A percentile compares a stretch with the other conserved stretches of the same genome.
phyloP scores from a whole-genome alignment of 208 protist species.

The Angomonas ambiguus region DNA sequence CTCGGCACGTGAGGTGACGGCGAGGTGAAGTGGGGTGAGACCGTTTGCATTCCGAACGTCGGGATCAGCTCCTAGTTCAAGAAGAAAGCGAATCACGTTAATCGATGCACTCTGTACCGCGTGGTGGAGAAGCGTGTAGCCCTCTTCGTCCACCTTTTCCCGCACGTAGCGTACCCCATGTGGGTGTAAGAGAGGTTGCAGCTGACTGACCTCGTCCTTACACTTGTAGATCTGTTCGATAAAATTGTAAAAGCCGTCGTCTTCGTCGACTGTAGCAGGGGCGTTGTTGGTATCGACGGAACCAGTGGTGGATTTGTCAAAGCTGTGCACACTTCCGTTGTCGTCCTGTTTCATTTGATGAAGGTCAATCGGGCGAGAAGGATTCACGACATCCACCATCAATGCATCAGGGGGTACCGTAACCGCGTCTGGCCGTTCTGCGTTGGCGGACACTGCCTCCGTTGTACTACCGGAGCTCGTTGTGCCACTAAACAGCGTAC shows the following conservation, averaged over 20 bases:
- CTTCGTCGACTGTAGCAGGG: constrained; percentile 15
- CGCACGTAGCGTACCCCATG: constrained; percentile 17
- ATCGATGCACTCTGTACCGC: constrained; percentile 26
- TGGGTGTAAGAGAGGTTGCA: constrained; percentile 18
- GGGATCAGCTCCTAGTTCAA: constrained; percentile 28
- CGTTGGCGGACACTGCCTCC: too few species aligned
- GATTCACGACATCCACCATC: background rate
- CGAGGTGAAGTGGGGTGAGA: constrained; percentile 39
- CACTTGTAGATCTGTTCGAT: constrained; percentile 20
- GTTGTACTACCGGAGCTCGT: background rate
- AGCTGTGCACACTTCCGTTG: too few species aligned
- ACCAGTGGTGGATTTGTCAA: too few species aligned
- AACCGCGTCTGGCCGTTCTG: background rate
- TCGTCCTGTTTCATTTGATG: background rate
- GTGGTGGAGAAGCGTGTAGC: constrained; percentile 29
- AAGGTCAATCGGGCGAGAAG: background rate
- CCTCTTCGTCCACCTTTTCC: constrained; percentile 18
- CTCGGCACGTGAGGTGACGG: constrained; percentile 14
- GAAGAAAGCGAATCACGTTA: constrained; percentile 21
- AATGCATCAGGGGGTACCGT: background rate
- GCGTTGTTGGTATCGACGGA: too few species aligned
- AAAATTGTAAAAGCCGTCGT: constrained; percentile 23
- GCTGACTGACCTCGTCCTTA: constrained; percentile 25
- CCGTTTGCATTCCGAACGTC: constrained; percentile 30
- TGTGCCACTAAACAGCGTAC: background rate